These are phyloP conservation scores for Xylariales sp. DNA, from an alignment of 2,329 filamentous ascomycete species.

Conservation along the genomic window DNA sequence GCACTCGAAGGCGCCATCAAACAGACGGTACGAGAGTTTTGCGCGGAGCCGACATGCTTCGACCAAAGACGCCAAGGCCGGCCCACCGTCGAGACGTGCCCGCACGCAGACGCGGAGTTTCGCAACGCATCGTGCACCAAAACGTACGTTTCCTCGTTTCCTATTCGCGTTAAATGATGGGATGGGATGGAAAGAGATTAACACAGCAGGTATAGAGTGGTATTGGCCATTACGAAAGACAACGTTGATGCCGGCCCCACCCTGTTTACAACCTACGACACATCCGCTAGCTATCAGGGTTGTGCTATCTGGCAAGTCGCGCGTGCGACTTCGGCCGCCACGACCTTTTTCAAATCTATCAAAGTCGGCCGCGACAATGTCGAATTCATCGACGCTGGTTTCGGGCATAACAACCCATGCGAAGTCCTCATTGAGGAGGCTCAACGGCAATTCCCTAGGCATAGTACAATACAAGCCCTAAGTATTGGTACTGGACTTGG, in stretches of 20 bases:
- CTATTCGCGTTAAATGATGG: too few species aligned
- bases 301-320: conserved; percentile 50
- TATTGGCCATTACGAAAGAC: conserved; percentile 44
- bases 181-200: neutral
- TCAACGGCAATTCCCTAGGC: conserved; percentile 40
- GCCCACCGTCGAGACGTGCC: conserved; percentile 35
- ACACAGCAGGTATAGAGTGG: conserved; percentile 2
- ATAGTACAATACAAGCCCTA: conserved; percentile 32
- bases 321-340: conserved; percentile 47
- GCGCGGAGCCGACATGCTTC: conserved; percentile 37
- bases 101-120: conserved; percentile 42
- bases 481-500: conserved; percentile 48
- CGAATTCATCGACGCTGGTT: conserved; percentile 49
- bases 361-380: conserved; percentile 43
- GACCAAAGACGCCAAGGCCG: conserved; percentile 29
- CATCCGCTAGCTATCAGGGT: conserved; percentile 31
- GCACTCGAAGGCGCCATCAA: conserved; percentile 44
- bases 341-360: conserved; percentile 49
- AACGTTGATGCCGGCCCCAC: conserved; percentile 45
- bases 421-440: conserved; percentile 49
- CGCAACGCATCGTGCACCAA: conserved; percentile 42
- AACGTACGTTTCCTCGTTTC: conserved; percentile 39
- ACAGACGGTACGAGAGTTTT: conserved; percentile 29
- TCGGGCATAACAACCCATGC: conserved; percentile 51
- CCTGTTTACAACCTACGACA: conserved; percentile 47